Evolutionary conservation across 441 rosid species (phyloP).

Genomic region (Croton laevigatus): DNA sequence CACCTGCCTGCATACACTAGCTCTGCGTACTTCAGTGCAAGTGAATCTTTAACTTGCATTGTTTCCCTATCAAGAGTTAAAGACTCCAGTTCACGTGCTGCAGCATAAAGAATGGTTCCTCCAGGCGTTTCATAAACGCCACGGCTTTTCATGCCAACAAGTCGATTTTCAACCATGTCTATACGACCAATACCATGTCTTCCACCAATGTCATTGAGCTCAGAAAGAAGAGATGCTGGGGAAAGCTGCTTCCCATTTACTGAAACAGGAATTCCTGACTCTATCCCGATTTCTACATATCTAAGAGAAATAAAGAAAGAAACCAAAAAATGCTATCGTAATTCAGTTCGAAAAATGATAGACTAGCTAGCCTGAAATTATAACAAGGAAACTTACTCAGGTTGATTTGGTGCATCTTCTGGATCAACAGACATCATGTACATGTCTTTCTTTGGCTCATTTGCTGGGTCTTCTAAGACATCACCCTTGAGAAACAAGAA

Average conservation of each 20-base stretch:
- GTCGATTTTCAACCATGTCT: conserved; percentile 92
- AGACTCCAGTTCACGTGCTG: conserved; percentile 74
- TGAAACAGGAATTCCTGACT: conserved; percentile 72
- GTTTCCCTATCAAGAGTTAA: conserved; percentile 82
- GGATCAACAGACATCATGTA: conserved; percentile 89
- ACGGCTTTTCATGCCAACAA: conserved; percentile 98
- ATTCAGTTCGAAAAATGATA: background rate
- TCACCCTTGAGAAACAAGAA: conserved; percentile 51
- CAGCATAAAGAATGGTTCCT: conserved; percentile 77
- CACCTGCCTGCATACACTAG: conserved; percentile 93
- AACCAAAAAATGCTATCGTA: background rate
- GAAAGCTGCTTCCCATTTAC: conserved; percentile 67
- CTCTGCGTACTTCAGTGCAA: conserved; percentile 87
- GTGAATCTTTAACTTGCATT: conserved; percentile 71
- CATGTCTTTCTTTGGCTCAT: conserved; percentile 90
- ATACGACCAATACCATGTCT: conserved; percentile 82
- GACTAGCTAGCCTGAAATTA: conserved; percentile 1
- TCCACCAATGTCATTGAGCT: conserved; percentile 77
- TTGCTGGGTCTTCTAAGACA: conserved; percentile 88
- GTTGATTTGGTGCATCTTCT: conserved; percentile 75
- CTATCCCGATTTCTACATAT: conserved; percentile 67
- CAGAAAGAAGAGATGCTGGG: conserved; percentile 74
- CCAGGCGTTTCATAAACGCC: conserved; percentile 99
- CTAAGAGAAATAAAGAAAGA: conserved; percentile 35
- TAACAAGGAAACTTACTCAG: conserved; percentile 47